Conservation (phyloP, 495 filamentous ascomycete genomes). For the Pyrenula aspistea region DNA sequence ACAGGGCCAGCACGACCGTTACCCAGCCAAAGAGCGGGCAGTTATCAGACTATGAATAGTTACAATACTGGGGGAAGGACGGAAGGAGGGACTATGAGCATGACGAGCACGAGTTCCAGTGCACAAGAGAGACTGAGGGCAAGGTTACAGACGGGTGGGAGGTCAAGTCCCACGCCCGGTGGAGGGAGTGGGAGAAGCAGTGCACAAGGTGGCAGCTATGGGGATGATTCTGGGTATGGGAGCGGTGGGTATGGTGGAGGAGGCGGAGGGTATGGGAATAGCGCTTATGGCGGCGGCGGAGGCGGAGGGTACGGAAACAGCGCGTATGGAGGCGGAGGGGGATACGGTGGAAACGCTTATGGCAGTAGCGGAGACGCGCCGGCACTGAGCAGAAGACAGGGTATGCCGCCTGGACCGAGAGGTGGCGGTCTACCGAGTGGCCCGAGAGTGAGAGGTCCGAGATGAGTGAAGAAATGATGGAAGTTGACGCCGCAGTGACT, state of each 20-base stretch:
- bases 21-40: conserved; percentile 59
- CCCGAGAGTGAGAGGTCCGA: background rate
- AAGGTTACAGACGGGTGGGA: conserved; percentile 43
- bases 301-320: background rate
- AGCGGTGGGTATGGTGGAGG: background rate
- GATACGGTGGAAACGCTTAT: conserved; percentile 2
- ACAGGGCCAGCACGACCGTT: conserved; percentile 42
- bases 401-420: background rate
- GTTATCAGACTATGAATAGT: conserved; percentile 43
- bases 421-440: background rate
- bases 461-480: too few species aligned
- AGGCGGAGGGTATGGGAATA: background rate
- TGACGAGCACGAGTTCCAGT: conserved; percentile 16
- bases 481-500: too few species aligned
- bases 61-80: conserved; percentile 19
- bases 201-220: conserved; percentile 3
- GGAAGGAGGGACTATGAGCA: conserved; percentile 35
- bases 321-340: conserved; percentile 2
- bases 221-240: background rate
- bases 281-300: background rate
- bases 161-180: background rate
- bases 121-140: conserved; percentile 60
- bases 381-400: background rate
- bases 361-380: background rate
- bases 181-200: conserved; percentile 8